Conservation (phyloP, 1,284 basidiomycete species). For the Cutaneotrichosporon sp. region DNA sequence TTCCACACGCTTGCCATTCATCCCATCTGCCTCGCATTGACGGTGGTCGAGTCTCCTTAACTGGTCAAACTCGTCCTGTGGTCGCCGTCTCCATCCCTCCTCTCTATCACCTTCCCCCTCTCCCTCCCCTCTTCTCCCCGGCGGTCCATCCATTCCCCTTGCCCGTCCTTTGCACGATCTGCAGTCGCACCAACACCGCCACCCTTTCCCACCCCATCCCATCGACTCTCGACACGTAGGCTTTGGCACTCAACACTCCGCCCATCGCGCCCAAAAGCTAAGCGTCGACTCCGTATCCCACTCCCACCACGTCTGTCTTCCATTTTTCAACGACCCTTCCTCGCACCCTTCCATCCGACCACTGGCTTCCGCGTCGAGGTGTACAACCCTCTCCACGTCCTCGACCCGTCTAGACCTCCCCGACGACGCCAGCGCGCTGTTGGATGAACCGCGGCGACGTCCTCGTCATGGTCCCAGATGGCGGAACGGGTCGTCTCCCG, state of each 20-base stretch:
- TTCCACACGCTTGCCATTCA: background rate
- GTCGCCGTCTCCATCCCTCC: no score
- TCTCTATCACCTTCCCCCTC: background rate
- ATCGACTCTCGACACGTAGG: background rate
- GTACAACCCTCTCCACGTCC: background rate
- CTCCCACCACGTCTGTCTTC: background rate
- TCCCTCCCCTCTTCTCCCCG: background rate
- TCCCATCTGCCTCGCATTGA: background rate
- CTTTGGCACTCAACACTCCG: no score
- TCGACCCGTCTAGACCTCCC: background rate
- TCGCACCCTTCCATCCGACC: background rate
- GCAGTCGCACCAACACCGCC: background rate
- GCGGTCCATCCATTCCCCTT: background rate
- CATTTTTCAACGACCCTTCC: conserved; percentile 4
- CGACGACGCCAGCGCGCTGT: background rate
- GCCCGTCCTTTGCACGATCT: background rate
- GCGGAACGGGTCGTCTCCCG: conserved; percentile 4
- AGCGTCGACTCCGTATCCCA: background rate
- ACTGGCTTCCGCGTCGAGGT: background rate
- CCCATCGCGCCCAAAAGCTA: background rate
- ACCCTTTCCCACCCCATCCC: background rate
- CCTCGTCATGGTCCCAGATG: conserved; percentile 8
- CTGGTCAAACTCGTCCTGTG: conserved; percentile 14
- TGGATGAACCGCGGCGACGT: conserved; percentile 6
- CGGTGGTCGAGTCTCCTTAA: conserved; percentile 17